Percentiles rank a stretch among this genome's conserved stretches.
Conservation (phyloP, 345 rosid species). For the Populus davidiana region DNA sequence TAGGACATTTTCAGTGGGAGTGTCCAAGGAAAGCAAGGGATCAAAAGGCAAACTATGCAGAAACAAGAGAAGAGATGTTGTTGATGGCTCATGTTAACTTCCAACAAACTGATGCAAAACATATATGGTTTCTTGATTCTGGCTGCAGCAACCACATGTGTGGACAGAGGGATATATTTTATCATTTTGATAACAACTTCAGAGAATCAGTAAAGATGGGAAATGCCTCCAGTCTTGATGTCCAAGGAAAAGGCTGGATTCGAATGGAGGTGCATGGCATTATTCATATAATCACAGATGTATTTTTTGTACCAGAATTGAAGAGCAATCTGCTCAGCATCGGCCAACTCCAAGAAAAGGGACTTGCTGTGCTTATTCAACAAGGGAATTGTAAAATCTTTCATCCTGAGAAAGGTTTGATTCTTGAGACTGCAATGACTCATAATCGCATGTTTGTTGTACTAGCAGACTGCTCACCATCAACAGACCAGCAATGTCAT, state of each 20-base stretch:
- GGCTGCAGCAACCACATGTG: background rate
- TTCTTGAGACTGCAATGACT: constrained; percentile 3
- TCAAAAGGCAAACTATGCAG: background rate
- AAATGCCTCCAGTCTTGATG: background rate
- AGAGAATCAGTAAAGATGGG: background rate
- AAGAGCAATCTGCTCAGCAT: background rate
- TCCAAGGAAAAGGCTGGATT: background rate
- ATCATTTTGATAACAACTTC: background rate
- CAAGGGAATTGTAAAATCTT: background rate
- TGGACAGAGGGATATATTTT: background rate
- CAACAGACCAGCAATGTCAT: no score
- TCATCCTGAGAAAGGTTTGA: constrained; percentile 10
- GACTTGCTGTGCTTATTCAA: background rate
- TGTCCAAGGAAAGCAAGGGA: background rate
- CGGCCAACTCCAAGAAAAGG: constrained; percentile 12
- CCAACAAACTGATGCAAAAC: background rate
- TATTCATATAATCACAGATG: background rate
- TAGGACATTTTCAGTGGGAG: background rate
- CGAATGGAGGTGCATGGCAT: background rate
- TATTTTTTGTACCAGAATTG: background rate
- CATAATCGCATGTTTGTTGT: constrained; percentile 1
- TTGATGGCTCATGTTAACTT: background rate
- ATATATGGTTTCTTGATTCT: background rate
- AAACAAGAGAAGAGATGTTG: background rate
- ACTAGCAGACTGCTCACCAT: no score